Evolutionary conservation across 2,329 filamentous ascomycete genomes (phyloP), one percentile per base, ranked within the genome.

Genomic region (Colletotrichum tabaci): DNA sequence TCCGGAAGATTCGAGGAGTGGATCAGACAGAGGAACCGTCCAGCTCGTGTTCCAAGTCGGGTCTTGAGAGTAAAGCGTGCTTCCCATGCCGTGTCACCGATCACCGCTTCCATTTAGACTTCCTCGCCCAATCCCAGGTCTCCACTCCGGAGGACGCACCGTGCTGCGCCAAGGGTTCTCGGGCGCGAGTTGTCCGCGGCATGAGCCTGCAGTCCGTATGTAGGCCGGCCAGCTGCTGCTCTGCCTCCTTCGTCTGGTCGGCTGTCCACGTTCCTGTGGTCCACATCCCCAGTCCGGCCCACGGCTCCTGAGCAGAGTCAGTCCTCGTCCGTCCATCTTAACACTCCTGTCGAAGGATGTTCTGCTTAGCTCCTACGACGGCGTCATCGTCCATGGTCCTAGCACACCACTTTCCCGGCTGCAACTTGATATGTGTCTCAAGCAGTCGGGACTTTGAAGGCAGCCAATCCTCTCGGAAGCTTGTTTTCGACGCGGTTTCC

Each of bases 181-280:
- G 52, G 16, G 8, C 30, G 18, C 52, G 52, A 15, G 18, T 56
- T 56, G 10, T 38, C 18, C 18, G 26, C 30, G 30, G 52, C 30
- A 30, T n/a, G 18, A 12, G 52, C 38, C 52, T 56, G 10, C 18
- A 23, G 26, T 66, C 26, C 52, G 8, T 16, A n/a, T 70, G 30
- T 55, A 60, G 67, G 52, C 52, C 66, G 67, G 52, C 40, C 66
- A 44, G 58, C 49, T 67, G 66, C 42, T 44, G 58, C 58, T n/a
- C 46, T 60, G 63, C 13, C n/a, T 38, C 9, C n/a, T 38, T 47
- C 10, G 23, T 21, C 47, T 23, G 47, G 53, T 18, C 42, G 40
- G 61, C 58, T 70, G 61, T 61, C 26, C 53, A 16, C 18, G 52
- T 38, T n/a, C 23, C 16, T 26, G 50, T 16, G 66, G 46, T 58